phyloP scores from a whole-genome alignment of 106 monocot species.

The Dioscorea dumetorum region DNA sequence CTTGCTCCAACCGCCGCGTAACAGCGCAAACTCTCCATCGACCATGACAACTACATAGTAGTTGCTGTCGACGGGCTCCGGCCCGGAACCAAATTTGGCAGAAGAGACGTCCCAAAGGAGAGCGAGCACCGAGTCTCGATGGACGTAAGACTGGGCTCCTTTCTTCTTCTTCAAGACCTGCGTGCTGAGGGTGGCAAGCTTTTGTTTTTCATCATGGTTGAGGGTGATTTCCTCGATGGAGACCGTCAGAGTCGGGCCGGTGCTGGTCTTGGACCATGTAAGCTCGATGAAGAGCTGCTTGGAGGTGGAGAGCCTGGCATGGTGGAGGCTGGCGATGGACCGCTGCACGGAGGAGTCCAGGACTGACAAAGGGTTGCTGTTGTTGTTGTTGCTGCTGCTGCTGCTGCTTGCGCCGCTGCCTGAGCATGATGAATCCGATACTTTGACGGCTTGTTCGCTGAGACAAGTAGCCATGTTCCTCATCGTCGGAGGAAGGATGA shows the following conservation, averaged over 20 bases:
- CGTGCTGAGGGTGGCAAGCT: background rate
- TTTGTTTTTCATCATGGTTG: background rate
- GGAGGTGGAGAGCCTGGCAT: slow-evolving; percentile 24
- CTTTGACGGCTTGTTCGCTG: slow-evolving; percentile 60
- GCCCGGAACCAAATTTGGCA: slow-evolving; percentile 41
- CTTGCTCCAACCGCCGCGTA: slow-evolving; percentile 22
- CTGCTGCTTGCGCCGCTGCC: slow-evolving; percentile 13
- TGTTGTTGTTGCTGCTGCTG: too few species aligned
- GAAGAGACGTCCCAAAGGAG: slow-evolving; percentile 54
- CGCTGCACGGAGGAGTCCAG: slow-evolving; percentile 14
- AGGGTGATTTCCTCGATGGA: slow-evolving; percentile 24
- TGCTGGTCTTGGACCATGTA: slow-evolving; percentile 48
- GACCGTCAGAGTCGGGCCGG: slow-evolving; percentile 41
- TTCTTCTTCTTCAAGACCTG: slow-evolving; percentile 17
- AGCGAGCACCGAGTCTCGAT: slow-evolving; percentile 9
- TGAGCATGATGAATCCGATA: slow-evolving; percentile 51
- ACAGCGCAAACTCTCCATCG: slow-evolving; percentile 28
- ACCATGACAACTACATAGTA: slow-evolving; percentile 38
- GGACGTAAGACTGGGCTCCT: slow-evolving; percentile 21
- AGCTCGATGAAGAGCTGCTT: slow-evolving; percentile 43
- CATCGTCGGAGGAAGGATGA: slow-evolving; percentile 21
- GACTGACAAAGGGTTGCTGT: background rate
- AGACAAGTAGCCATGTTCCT: slow-evolving; percentile 61
- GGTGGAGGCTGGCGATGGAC: slow-evolving; percentile 49
- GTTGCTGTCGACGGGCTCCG: slow-evolving; percentile 30